Evolutionary conservation across 371 early-diverging fungal genomes (phyloP).

Genomic region (Mucor velutinosus): DNA sequence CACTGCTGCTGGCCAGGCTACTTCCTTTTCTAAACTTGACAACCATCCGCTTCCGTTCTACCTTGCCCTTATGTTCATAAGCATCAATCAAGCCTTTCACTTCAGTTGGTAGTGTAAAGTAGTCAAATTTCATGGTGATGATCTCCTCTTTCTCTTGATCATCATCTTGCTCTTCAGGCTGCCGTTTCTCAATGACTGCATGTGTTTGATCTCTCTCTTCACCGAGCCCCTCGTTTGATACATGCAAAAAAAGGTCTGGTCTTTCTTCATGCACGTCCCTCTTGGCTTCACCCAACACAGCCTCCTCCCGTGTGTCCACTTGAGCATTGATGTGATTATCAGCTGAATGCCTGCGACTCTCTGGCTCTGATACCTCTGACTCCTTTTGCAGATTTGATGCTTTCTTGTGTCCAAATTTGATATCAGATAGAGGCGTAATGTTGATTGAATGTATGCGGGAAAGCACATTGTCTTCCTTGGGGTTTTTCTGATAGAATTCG

Average conservation of each 20-base stretch:
- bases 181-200: neutral
- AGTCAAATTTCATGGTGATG: constrained; percentile 30
- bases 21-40: neutral
- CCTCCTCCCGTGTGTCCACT: neutral
- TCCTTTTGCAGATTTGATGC: neutral
- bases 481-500: constrained; percentile 12
- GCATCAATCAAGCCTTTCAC: constrained; percentile 25
- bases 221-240: neutral
- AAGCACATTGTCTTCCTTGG: neutral
- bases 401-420: neutral
- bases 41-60: constrained; percentile 9
- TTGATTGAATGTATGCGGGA: neutral
- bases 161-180: neutral
- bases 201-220: neutral
- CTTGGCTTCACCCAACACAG: neutral
- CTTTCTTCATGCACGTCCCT: neutral
- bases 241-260: neutral
- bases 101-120: constrained; percentile 33
- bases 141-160: constrained; percentile 4
- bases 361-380: neutral
- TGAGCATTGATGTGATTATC: constrained; percentile 8
- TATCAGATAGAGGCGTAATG: neutral
- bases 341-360: constrained; percentile 21
- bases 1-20: neutral
- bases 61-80: constrained; percentile 20